Conservation (phyloP, 257 asterid genomes). For the Nicotiana tomentosiformis region DNA sequence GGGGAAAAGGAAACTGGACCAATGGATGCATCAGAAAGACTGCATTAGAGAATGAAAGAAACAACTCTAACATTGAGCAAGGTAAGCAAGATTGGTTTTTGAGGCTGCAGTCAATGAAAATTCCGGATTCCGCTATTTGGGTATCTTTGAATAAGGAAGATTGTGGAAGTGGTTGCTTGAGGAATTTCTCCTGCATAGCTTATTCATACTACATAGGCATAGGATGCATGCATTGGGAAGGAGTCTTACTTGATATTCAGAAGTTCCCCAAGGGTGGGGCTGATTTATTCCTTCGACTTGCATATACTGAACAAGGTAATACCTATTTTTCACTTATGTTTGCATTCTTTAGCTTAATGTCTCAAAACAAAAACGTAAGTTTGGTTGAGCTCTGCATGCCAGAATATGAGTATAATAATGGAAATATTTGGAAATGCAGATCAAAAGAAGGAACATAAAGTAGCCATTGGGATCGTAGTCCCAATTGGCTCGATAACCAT, state of each 20-base stretch:
- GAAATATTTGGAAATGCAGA: conserved; percentile 13
- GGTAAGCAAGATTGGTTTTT: conserved; percentile 28
- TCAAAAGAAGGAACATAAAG: conserved; percentile 19
- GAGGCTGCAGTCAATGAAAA: conserved; percentile 25
- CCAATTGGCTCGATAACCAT: conserved; percentile 24
- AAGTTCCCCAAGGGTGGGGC: conserved; percentile 29
- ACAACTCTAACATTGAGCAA: conserved; percentile 13
- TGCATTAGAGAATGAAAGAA: conserved; percentile 21
- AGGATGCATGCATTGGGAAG: conserved; percentile 55
- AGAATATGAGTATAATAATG: neutral
- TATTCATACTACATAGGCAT: conserved; percentile 28
- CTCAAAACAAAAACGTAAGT: neutral
- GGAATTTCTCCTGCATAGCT: conserved; percentile 52
- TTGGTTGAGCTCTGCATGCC: neutral
- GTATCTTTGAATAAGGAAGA: conserved; percentile 14
- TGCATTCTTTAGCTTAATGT: neutral
- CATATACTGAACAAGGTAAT: conserved; percentile 43
- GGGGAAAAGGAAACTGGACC: conserved; percentile 42
- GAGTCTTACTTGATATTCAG: conserved; percentile 38
- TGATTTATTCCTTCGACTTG: conserved; percentile 44
- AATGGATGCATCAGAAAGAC: conserved; percentile 36
- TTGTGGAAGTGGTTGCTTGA: conserved; percentile 30
- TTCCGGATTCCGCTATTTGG: conserved; percentile 36
- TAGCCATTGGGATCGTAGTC: conserved; percentile 32
- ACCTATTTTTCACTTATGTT: neutral